Percentiles rank a stretch among this genome's conserved stretches.
phyloP scores from a whole-genome alignment of 2,329 filamentous ascomycete genomes.

The Trichoderma sp. region DNA sequence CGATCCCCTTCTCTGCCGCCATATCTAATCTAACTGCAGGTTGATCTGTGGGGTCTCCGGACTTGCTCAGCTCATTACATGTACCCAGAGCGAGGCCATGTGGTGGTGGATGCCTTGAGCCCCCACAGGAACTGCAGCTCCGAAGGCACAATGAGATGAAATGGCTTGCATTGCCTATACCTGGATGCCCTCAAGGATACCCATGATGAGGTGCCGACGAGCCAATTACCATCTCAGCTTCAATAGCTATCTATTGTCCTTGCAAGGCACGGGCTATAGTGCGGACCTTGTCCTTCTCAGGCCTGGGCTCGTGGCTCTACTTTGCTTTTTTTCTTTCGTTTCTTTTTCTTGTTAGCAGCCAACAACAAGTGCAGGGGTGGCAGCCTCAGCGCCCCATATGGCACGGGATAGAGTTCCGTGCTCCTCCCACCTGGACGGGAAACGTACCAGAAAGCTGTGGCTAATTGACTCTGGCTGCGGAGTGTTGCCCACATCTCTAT shows the following conservation, averaged over 20 bases:
- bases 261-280: background rate
- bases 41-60: constrained; percentile 14
- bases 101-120: constrained; percentile 10
- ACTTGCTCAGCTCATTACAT: background rate
- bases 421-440: background rate
- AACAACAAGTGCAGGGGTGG: constrained; percentile 6
- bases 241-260: background rate
- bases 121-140: background rate
- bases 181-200: background rate
- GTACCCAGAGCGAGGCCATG: background rate
- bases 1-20: background rate
- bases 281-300: background rate
- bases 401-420: background rate
- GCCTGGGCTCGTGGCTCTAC: background rate
- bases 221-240: background rate
- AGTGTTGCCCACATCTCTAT: background rate
- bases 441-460: background rate
- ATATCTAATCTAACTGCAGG: constrained; percentile 12
- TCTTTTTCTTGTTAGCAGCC: background rate
- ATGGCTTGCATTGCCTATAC: constrained; percentile 2
- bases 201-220: background rate
- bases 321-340: background rate
- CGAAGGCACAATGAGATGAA: background rate
- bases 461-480: background rate
- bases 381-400: background rate